Evolutionary conservation across 176 grass and related monocot species (phyloP), one percentile per base, ranked within the genome.

Genomic region (Bromus sterilis): DNA sequence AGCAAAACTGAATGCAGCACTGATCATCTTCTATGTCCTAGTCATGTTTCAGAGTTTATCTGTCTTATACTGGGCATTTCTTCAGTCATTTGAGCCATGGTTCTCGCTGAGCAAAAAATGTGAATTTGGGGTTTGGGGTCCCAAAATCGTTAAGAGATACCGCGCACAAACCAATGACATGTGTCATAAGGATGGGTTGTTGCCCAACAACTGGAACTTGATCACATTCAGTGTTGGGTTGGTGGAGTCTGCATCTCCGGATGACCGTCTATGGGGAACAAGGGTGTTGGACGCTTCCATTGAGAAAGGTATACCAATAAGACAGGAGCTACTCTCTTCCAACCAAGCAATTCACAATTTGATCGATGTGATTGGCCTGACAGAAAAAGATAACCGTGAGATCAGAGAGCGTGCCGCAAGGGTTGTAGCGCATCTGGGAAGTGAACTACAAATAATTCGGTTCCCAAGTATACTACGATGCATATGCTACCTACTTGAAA

Each of bases 151-250:
- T 25, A 0, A 0, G 35, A 69, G 11, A 41, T 68, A 68, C 11
- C 1, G 0, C 2, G 0, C 0, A 11, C 5, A 5, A 36, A 68
- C 35, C 66, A 11, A 3, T 14, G 11, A 0, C 2, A 7, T 1
- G 4, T 69, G 12, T 69, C 12, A 0, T 0, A 15, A 70, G 5
- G 36, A 69, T 1, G 36, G 12, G 0, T 11, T 11, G 2, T 23
- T 69, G n/a, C n/a, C 36, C 2, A 0, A 12, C 4, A 11, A 25
- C 36, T 69, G 66, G 66, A 70, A 70, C 66, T 26, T 70, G 66
- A 3, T 70, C 5, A 26, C 21, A 2, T 23, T 36, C 20, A 9
- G 0, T 36, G 63, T 66, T 66, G 63, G 32, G 1, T 11, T 36
- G 9, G 18, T 66, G 4, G 32, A 36, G 63, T 66, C 32, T 33